A percentile compares a stretch with the other conserved stretches of the same genome.
phyloP scores from a whole-genome alignment of 1,139 yeast genomes.

The Yamadazyma songkhlaensis region DNA sequence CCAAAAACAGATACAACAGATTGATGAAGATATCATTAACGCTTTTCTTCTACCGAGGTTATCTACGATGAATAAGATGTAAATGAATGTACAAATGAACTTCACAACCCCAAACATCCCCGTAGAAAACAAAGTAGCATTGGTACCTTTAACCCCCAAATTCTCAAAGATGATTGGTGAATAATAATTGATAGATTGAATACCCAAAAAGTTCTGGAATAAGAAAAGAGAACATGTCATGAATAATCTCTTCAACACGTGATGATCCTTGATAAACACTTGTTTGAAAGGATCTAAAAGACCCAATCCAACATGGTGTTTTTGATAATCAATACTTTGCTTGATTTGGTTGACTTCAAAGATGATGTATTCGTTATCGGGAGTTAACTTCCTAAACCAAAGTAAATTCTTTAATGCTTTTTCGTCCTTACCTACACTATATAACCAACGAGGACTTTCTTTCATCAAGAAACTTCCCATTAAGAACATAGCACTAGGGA shows the following conservation, averaged over 20 bases:
- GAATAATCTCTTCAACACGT: conserved; percentile 27
- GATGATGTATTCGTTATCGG: conserved; percentile 34
- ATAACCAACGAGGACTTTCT: conserved; percentile 42
- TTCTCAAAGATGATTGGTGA: conserved; percentile 41
- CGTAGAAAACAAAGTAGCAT: conserved; percentile 38
- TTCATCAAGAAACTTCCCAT: conserved; percentile 33
- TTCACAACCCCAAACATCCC: conserved; percentile 46
- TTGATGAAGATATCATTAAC: conserved; percentile 35
- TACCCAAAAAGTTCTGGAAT: conserved; percentile 45
- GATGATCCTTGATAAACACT: conserved; percentile 29
- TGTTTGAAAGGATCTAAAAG: conserved; percentile 37
- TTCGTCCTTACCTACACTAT: conserved; percentile 33
- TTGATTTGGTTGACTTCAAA: conserved; percentile 33
- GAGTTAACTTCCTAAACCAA: conserved; percentile 39
- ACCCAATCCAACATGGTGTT: conserved; percentile 32
- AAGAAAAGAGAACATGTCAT: conserved; percentile 35
- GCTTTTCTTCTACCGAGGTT: conserved; percentile 38
- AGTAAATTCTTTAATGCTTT: conserved; percentile 33
- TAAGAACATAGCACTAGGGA: conserved; percentile 40
- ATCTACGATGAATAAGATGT: conserved; percentile 37
- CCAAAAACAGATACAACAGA: conserved; percentile 42
- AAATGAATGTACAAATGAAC: conserved; percentile 35
- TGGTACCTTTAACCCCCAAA: conserved; percentile 39
- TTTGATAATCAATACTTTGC: conserved; percentile 27
- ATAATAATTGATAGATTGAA: conserved; percentile 46